Evolutionary conservation across 192 early-diverging fungal species (phyloP), one percentile per base, ranked within the genome.

Genomic region (Coemansia sp.): DNA sequence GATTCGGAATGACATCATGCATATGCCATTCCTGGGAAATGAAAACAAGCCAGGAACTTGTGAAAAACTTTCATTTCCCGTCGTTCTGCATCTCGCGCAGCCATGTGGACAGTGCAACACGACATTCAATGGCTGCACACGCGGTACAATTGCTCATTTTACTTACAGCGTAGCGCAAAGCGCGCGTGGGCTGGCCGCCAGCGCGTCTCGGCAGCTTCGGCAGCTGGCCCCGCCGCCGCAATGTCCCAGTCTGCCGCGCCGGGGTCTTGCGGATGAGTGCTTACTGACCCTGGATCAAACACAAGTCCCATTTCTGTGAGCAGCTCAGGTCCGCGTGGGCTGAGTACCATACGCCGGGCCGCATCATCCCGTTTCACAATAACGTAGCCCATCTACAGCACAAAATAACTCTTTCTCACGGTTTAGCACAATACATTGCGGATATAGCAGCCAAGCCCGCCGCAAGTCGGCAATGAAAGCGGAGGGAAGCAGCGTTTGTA

Each of bases 141-240:
- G 43, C 11, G 43, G 43, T n/a, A n/a, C 14, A 45, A 32, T 27
- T 55, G 19, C n/a, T 3, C 19, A 37, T 56, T 29, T 27, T 52
- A 81, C 78, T 75, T 81, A 81, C 78, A 81, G 63, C 78, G 51
- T 57, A 81, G 32, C 12, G 78, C 78, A 58, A 81, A 81, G 19
- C 73, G 68, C 53, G 78, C 78, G 61, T 81, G 78, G 59, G 72
- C 78, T 14, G 78, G 66, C 2, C 69, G 72, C 78, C 78, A 81
- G 73, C 56, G 65, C 9, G 78, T 81, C 27, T 58, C 56, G 41
- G 54, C 35, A 9, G 69, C 69, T 23, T 60, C 73, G 5, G 70
- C 65, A 4, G 55, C 43, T 25, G 66, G 62, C 50, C 51, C 4
- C 14, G 38, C 23, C 41, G 60, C 32, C 3, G 58, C 60, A 50